A percentile compares a stretch with the other conserved stretches of the same genome.
These are phyloP conservation scores for Colletotrichum sp. DNA, from an alignment of 2,329 filamentous ascomycete genomes.

Conservation along the genomic window DNA sequence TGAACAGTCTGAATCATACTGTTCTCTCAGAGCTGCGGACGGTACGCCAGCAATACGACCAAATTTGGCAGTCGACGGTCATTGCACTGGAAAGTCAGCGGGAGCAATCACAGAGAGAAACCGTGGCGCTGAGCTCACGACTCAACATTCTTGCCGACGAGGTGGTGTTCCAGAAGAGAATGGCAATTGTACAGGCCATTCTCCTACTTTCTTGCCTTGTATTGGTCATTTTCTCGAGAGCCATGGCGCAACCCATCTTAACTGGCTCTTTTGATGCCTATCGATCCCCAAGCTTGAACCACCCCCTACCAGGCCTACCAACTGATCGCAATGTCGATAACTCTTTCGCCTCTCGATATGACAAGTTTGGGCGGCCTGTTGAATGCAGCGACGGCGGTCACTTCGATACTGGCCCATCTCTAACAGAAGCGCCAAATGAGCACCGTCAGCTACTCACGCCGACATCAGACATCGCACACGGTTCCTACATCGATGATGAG, in stretches of 20 bases:
- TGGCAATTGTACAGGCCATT: slow-evolving; percentile 90
- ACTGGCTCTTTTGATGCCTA: slow-evolving; percentile 4
- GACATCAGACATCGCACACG: neutral
- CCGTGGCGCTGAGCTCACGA: slow-evolving; percentile 79
- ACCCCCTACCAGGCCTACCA: neutral
- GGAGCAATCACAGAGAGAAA: slow-evolving; percentile 82
- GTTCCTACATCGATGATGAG: neutral
- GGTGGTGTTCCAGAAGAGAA: slow-evolving; percentile 83
- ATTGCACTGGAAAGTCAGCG: slow-evolving; percentile 89
- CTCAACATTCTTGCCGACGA: slow-evolving; percentile 94
- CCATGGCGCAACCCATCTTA: slow-evolving; percentile 15
- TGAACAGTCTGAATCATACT: slow-evolving; percentile 85
- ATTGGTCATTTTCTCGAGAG: slow-evolving; percentile 77
- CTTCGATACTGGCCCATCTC: neutral
- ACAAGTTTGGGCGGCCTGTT: neutral
- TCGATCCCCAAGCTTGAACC: neutral
- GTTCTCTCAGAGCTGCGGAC: slow-evolving; percentile 81
- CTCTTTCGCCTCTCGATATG: neutral
- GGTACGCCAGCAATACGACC: slow-evolving; percentile 87
- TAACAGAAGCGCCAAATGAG: neutral
- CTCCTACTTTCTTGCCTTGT: slow-evolving; percentile 86
- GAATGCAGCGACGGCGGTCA: neutral
- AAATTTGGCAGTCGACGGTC: slow-evolving; percentile 95
- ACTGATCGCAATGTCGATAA: neutral
- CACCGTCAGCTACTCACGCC: neutral